Evolutionary conservation across 2,329 filamentous ascomycete species (phyloP), one percentile per base, ranked within the genome.

Genomic region (Penicillium sp.): DNA sequence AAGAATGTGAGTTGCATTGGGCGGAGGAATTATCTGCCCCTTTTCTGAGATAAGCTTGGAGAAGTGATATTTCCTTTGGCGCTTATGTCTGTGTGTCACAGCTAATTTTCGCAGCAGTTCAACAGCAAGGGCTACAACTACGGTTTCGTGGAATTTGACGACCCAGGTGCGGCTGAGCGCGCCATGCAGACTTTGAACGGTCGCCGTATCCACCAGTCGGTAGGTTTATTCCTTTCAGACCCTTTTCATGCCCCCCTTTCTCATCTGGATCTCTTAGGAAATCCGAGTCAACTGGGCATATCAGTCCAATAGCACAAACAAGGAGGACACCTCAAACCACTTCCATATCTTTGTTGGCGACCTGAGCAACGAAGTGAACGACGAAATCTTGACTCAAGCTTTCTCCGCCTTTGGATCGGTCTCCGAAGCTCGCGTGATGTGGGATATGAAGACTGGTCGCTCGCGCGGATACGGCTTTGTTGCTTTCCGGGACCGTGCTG

Each of bases 281-380:
- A 98, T 98, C 56, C 89, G 91, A 48, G 93, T 98, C 65, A 98
- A 98, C 78, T 98, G 93, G 93, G 93, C 93, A 20, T 98, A 98
- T 66, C 93, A 98, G 77, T 93, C 92, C 60, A 98, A 95, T 78
- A 92, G 83, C 50, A 79, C 82, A 25, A 93, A 82, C 78, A 98
- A 97, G 75, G 93, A 98, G 73, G 93, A 98, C 66, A 98, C 93
- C 1, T 95, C 92, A 6, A 89, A 91, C 71, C 93, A 98, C 71
- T 98, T 96, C 77, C 93, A 98, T 72, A 96, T 98, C 67, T 98
- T 98, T 61, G 93, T 98, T 49, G 93, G 93, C 54, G 93, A 98
- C 68, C 75, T 98, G 49, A 96, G 91, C 63, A 98, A 98, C 66
- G 93, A 98, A 72, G 93, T 98, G 70, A 98, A 98, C 64, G 93